Evolutionary conservation across 768 basidiomycete species (phyloP).

Genomic region (Psilocybe sp.): DNA sequence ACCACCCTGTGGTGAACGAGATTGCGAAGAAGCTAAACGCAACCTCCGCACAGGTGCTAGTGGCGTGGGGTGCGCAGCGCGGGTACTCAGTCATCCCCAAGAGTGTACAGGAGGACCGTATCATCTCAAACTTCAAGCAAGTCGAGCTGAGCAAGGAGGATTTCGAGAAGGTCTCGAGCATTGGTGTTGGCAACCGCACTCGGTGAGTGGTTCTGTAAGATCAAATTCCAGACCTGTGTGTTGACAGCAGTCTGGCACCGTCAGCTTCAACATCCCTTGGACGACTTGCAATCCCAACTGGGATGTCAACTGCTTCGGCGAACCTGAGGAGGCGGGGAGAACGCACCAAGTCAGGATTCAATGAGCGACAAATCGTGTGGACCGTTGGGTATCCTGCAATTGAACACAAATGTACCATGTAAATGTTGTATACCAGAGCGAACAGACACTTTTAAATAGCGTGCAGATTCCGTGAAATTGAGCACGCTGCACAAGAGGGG

Average conservation of each 20-base stretch:
- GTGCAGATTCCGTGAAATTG: too few species aligned
- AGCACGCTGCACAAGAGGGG: not conserved
- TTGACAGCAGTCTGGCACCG: not conserved
- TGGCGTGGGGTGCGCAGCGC: conserved; percentile 76
- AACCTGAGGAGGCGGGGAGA: conserved; percentile 31
- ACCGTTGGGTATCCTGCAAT: not conserved
- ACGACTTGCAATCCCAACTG: conserved; percentile 55
- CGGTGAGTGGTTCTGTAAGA: conserved; percentile 24
- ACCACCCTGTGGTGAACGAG: conserved; percentile 56
- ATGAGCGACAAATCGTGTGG: not conserved
- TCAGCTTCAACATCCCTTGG: conserved; percentile 63
- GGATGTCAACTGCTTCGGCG: conserved; percentile 72
- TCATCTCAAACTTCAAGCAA: conserved; percentile 77
- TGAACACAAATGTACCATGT: not conserved
- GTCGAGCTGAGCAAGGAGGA: conserved; percentile 65
- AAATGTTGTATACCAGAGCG: too few species aligned
- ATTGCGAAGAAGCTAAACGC: conserved; percentile 63
- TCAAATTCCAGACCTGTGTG: not conserved
- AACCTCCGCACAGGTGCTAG: conserved; percentile 76
- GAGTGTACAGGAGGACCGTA: conserved; percentile 68
- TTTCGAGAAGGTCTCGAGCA: conserved; percentile 52
- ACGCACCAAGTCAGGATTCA: conserved; percentile 13
- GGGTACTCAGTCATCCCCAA: conserved; percentile 87
- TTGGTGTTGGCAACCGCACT: conserved; percentile 47
- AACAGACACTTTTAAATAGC: not conserved